Conservation (phyloP, 2,329 filamentous ascomycete species). For the Phialophora expanda region DNA sequence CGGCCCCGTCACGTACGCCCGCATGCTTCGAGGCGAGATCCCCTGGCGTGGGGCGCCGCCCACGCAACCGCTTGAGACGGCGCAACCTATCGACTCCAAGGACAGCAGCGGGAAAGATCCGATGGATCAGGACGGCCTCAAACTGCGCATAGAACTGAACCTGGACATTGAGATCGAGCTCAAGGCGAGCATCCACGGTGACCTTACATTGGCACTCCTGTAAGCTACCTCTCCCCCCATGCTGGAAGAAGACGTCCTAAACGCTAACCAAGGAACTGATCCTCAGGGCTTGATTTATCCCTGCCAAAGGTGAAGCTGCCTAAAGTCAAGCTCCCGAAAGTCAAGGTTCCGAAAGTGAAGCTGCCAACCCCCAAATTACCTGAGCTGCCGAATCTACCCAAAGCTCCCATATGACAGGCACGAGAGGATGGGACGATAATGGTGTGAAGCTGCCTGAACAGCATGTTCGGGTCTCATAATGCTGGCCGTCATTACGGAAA, state of each 20-base stretch:
- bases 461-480: slow-evolving; percentile 10
- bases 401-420: slow-evolving; percentile 19
- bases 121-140: slow-evolving; percentile 57
- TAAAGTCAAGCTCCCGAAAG: slow-evolving; percentile 24
- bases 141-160: slow-evolving; percentile 75
- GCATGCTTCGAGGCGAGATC: slow-evolving; percentile 61
- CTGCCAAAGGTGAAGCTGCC: slow-evolving; percentile 35
- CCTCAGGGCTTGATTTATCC: slow-evolving; percentile 36
- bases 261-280: slow-evolving; percentile 37
- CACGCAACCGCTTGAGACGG: slow-evolving; percentile 51
- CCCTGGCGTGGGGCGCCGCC: slow-evolving; percentile 59
- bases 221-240: slow-evolving; percentile 51
- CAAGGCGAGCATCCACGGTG: slow-evolving; percentile 84
- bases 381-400: slow-evolving; percentile 26
- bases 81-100: slow-evolving; percentile 52
- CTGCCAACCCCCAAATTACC: slow-evolving; percentile 29
- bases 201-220: slow-evolving; percentile 78
- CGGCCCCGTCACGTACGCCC: slow-evolving; percentile 60
- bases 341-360: slow-evolving; percentile 20
- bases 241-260: slow-evolving; percentile 21
- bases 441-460: neutral
- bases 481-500: neutral
- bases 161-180: slow-evolving; percentile 83
- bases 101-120: slow-evolving; percentile 48
- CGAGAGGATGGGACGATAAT: slow-evolving; percentile 6